Base-by-base conservation (phyloP, 2,329 filamentous ascomycete genomes). In the Cercospora sp. region DNA sequence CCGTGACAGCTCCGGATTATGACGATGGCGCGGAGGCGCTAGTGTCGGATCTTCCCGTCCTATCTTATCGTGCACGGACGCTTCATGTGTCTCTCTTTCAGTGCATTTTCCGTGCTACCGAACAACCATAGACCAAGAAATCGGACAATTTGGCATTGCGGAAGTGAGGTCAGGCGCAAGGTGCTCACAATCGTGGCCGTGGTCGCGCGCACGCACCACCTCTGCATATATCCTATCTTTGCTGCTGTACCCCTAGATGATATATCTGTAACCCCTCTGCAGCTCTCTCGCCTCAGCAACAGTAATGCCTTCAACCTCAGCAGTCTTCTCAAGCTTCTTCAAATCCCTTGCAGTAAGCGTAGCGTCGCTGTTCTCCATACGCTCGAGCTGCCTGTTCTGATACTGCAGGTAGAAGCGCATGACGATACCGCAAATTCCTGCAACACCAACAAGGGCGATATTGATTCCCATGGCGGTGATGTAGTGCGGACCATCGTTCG, bases 191-290 rank as follows among this genome's bases (percentile, higher is more conserved):
- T n/a, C n/a, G n/a, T n/a, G n/a, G n/a, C n/a, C 7, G 8, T 31
- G 30, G 30, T 31, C 30, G 30, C 9, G 30, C 31, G 10, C 31
- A 33, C 31, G 31, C 31, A 23, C 9, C 18, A 28, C 23, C 48
- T 55, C 45, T 55, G 23, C 23, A n/a, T 28, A 30, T 3, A 10
- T 53, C 48, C 20, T 26, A n/a, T 26, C 5, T 5, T 3, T 13
- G n/a, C n/a, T 36, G 55, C 31, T 59, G 23, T 9, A 16, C 5
- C 28, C 9, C 39, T 65, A 72, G 26, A 73, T 69, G 51, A 83
- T 80, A 72, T 84, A 87, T 33, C 86, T 77, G 75, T 86, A 87
- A 1, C 85, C 85, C 77, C 84, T 85, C 76, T 87, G 85, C 76
- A 86, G 69, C 60, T 77, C 75, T 63, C 85, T 79, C 39, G 85